Conservation (phyloP, 495 filamentous ascomycete species). For the Daldinia decipiens region DNA sequence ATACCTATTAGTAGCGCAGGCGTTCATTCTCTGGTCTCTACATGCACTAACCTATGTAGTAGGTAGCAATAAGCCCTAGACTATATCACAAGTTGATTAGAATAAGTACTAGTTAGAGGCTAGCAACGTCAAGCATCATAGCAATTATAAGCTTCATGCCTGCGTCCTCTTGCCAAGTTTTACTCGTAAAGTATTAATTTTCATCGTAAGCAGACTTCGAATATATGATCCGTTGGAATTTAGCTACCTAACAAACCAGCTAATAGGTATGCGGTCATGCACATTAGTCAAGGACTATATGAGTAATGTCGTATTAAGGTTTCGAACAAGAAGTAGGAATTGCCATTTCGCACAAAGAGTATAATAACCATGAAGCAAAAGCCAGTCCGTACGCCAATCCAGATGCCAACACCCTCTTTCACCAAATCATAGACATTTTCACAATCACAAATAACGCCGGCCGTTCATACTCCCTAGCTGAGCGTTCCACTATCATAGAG, state of each 20-base stretch:
- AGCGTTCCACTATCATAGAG: not conserved
- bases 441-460: not conserved
- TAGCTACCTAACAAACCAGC: not conserved
- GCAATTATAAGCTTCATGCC: not conserved
- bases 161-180: not conserved
- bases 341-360: not conserved
- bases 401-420: not conserved
- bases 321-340: not conserved
- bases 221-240: not conserved
- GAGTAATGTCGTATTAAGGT: not conserved
- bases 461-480: not conserved
- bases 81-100: not conserved
- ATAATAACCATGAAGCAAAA: not conserved
- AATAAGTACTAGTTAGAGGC: not conserved
- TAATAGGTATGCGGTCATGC: not conserved
- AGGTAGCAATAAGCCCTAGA: not conserved
- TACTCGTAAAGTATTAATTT: not conserved
- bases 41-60: not conserved
- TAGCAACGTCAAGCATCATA: not conserved
- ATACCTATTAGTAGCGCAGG: not conserved
- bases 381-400: not conserved
- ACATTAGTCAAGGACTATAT: not conserved
- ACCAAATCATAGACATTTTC: not conserved
- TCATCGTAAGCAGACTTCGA: not conserved
- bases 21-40: not conserved